Base-by-base conservation (phyloP, 768 basidiomycete species). In the Amyloporia xantha region DNA sequence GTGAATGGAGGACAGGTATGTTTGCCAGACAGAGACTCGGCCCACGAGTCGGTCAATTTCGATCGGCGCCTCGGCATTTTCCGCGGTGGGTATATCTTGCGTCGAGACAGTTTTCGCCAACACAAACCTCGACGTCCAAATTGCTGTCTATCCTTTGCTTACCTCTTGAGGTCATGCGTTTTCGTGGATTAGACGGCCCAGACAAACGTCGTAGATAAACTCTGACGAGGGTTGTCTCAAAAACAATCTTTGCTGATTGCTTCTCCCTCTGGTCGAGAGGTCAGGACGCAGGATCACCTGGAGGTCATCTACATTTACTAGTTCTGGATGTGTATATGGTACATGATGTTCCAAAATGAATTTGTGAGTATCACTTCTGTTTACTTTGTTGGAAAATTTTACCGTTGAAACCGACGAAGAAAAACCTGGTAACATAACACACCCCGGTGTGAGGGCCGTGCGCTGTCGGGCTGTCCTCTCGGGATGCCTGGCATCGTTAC, bases 231-330 rank as follows among this genome's bases (percentile, higher is more conserved):
- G 66, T 71, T 69, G 62, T 71, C 84, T 86, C 85, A 77, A 89
- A 91, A 90, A 91, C 88, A 89, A 77, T 90, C 86, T 82, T 77
- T 81, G 87, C 88, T 81, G 88, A 87, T 76, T 71, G 86, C 77
- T 81, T 72, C 77, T 91, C 88, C 88, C 88, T 62, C 66, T 77
- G 88, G 88, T 91, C 67, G 88, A 91, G 88, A 78, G 75, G 84
- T 69, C 20, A 87, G 83, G 88, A 91, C 72, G 88, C 87, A 75
- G 81, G 88, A 91, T 84, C 82, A 91, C 88, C 88, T 90, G 84
- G 86, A 78, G 84, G 66, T 71, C 66, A 79, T 71, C 75, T 66
- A 86, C 81, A 88, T 71, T 50, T 56, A 40, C 27, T 50, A 52
- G 50, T 33, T 52, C 48, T 45, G 43, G 44, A 17, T 44, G 24